Base-by-base conservation (phyloP, 352 stramenopile species). In the Pseudoperonospora humuli region DNA sequence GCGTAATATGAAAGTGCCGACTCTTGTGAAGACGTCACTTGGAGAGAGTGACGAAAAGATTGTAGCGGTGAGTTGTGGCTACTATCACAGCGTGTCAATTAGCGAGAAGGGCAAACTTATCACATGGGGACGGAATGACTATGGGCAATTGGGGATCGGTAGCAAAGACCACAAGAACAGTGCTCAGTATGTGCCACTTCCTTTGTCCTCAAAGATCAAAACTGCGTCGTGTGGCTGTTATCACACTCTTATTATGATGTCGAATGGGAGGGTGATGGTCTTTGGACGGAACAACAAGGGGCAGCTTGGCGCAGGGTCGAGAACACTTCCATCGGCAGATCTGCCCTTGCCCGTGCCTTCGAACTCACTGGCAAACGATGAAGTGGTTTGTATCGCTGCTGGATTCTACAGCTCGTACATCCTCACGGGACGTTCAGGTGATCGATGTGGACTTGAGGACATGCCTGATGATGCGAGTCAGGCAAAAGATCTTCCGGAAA, bases 391-490 rank as follows among this genome's bases (percentile, higher is more conserved):
- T 40, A 70, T 94, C 21, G 79, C 82, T 1, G 82, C 82, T 20
- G 82, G 79, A 0, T 94, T 94, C 55, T 94, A 92, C 56, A 92
- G 79, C 45, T 92, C 79, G 4, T 94, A 94, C 18, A 89, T 94
- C 25, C 57, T 94, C 15, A 94, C 75, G 3, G 82, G 82, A 9
- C 64, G 70, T n/a, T 82, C 70, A 13, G 67, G 48, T 20, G 64
- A 81, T 23, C 56, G 36, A 13, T 39, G 43, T 17, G 66, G 75
- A 9, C 32, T 56, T 11, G 58, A 70, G 19, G 51, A 35, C 13
- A 37, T 25, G 14, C 44, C 64, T 9, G 75, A 85, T 36, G 54
- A 70, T 24, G 39, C 44, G 5, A 50, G 61, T 11, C 65, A 79
- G 41, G 53, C 59, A 23, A 85, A 83, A 50, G 70, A 88, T 34